A percentile compares a stretch with the other conserved stretches of the same genome.
phyloP scores from a whole-genome alignment of 78 protist genomes.

The Paulinella micropora region DNA sequence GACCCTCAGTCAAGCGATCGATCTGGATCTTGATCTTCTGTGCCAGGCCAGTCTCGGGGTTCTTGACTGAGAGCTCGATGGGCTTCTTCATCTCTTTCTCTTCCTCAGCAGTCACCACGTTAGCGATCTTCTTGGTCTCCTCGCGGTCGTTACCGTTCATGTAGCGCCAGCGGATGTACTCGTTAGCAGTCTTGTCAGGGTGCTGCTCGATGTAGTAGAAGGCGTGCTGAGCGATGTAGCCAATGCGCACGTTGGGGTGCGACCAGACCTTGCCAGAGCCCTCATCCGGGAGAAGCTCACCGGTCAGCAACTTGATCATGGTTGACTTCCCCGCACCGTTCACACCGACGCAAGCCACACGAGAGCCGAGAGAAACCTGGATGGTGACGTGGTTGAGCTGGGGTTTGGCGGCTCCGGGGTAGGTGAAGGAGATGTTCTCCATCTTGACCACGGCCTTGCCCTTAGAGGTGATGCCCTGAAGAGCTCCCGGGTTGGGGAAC shows the following conservation, averaged over 20 bases:
- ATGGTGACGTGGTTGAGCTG: constrained; percentile 31
- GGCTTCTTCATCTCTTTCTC: constrained; percentile 35
- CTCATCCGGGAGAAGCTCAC: constrained; percentile 27
- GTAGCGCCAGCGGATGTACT: constrained; percentile 53
- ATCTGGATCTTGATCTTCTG: constrained; percentile 23
- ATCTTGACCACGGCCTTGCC: constrained; percentile 52
- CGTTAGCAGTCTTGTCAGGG: constrained; percentile 28
- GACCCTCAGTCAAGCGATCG: constrained; percentile 28
- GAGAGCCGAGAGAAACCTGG: constrained; percentile 38
- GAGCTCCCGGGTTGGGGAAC: constrained; percentile 51
- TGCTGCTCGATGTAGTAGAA: constrained; percentile 26
- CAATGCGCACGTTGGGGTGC: constrained; percentile 35
- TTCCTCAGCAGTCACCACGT: constrained; percentile 33
- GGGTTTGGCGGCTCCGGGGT: constrained; percentile 41
- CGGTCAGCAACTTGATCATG: constrained; percentile 43
- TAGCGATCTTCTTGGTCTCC: constrained; percentile 26
- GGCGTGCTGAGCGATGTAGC: constrained; percentile 32
- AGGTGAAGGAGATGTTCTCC: constrained; percentile 41
- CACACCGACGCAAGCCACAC: constrained; percentile 39
- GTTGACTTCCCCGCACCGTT: constrained; percentile 52
- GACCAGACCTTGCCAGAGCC: constrained; percentile 43
- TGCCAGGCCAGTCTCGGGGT: constrained; percentile 13
- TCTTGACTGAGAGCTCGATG: background rate
- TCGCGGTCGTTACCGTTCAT: constrained; percentile 32
- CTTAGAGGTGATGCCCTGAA: constrained; percentile 51